Conservation (phyloP, 768 basidiomycete genomes). For the Suillus ampliporus region DNA sequence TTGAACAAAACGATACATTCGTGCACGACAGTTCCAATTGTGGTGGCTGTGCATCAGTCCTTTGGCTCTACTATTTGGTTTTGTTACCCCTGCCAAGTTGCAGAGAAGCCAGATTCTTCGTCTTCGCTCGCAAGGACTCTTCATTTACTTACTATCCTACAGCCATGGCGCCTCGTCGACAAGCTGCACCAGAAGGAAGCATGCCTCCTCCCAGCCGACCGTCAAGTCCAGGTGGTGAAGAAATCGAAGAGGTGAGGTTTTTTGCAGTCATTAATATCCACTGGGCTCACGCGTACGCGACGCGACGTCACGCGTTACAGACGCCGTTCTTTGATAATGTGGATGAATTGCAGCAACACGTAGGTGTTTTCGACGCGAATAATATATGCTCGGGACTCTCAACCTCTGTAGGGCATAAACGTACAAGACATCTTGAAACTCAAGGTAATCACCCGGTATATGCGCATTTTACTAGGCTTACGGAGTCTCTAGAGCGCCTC, state of each 20-base stretch:
- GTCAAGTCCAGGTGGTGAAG: constrained; percentile 37
- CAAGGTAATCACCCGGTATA: constrained; percentile 56
- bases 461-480: constrained; percentile 9
- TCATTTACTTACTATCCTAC: background rate
- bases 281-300: background rate
- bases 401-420: constrained; percentile 77
- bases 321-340: constrained; percentile 73
- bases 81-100: no score
- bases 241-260: constrained; percentile 47
- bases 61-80: no score
- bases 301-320: constrained; percentile 35
- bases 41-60: no score
- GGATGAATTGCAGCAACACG: constrained; percentile 87
- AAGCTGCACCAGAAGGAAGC: constrained; percentile 30
- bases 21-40: no score
- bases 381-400: constrained; percentile 14
- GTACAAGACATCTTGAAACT: constrained; percentile 95
- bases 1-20: no score
- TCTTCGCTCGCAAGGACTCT: background rate
- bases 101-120: no score
- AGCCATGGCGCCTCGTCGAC: constrained; percentile 37
- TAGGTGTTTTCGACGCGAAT: constrained; percentile 32
- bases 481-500: constrained; percentile 61
- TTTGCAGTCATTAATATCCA: background rate
- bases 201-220: constrained; percentile 33